A percentile compares a stretch with the other conserved stretches of the same genome.
Conservation (phyloP, 371 early-diverging fungal species). For the Paraphysoderma sedebokerense region DNA sequence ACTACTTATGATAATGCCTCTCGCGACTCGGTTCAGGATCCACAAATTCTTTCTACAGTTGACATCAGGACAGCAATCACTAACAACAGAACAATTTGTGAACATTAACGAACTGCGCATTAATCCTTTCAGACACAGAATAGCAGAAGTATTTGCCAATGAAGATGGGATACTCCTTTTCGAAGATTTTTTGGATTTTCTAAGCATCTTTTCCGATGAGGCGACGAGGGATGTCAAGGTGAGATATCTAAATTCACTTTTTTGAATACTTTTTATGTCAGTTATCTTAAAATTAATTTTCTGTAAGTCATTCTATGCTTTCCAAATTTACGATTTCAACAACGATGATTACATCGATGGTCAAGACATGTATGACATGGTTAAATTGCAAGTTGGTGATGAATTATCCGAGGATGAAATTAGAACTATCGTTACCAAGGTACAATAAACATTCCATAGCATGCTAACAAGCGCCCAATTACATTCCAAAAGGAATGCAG, state of each 20-base stretch:
- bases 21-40: background rate
- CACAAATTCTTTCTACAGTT: background rate
- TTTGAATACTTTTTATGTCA: background rate
- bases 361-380: background rate
- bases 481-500: background rate
- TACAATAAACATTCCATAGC: background rate
- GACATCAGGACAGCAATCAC: background rate
- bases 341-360: constrained; percentile 3
- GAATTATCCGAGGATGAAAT: constrained; percentile 3
- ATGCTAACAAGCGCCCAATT: background rate
- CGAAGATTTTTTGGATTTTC: constrained; percentile 6
- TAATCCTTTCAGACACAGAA: constrained; percentile 3
- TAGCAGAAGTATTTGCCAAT: constrained; percentile 4
- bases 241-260: background rate
- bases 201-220: constrained; percentile 4
- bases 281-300: background rate
- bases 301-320: constrained; percentile 2
- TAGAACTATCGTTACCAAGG: background rate
- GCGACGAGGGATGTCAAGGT: constrained; percentile 6
- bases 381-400: background rate
- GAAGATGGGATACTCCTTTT: background rate
- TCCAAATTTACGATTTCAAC: constrained; percentile 5
- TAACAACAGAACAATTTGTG: background rate
- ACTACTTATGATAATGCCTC: too few relatives aligned
- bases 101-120: background rate